Evolutionary conservation across 2,329 filamentous ascomycete genomes (phyloP), one percentile per base, ranked within the genome.

Genomic region (Penicillium digitatum): DNA sequence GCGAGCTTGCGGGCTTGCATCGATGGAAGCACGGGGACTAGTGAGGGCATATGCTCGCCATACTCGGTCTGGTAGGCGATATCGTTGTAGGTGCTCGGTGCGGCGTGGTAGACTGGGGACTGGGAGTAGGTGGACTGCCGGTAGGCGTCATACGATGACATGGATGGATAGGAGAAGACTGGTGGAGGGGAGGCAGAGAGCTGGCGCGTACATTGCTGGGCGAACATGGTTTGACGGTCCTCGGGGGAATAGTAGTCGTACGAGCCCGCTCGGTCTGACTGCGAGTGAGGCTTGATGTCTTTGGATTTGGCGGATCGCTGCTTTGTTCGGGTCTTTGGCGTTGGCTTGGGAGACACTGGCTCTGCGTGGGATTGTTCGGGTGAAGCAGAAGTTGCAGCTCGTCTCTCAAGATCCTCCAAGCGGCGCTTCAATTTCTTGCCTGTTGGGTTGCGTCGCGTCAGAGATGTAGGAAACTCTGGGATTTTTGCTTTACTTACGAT

Each of bases 391-490:
- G 81, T 84, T 7, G 80, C 82, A 45, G 83, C 82, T 65, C 82
- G 77, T 63, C 82, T 78, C 69, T 86, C 83, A 48, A 86, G 74
- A 66, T 86, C 83, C 73, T 86, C 84, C 65, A 86, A 74, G 63
- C 83, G 80, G 73, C 84, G 82, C 81, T 87, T 87, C 66, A 86
- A 76, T 76, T 86, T 86, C 77, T 86, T 86, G 71, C 84, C 82
- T 81, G 62, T 48, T 48, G 31, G 16, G 12, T 34, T 49, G 39
- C 39, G 16, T 14, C 26, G 12, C 18, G 46, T 45, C 16, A 45
- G 22, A 22, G 22, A 16, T 32, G 6, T 16, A 22, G 24, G 38
- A 47, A n/a, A n/a, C 1, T 5, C n/a, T 5, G 14, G 27, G 12
- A 12, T 35, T 35, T 6, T 18, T 27, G 16, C 5, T 14, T 38